Percentiles rank a stretch among this genome's conserved stretches.
Conservation (phyloP, 73 alveolate species). For the Blepharisma japonicum region DNA sequence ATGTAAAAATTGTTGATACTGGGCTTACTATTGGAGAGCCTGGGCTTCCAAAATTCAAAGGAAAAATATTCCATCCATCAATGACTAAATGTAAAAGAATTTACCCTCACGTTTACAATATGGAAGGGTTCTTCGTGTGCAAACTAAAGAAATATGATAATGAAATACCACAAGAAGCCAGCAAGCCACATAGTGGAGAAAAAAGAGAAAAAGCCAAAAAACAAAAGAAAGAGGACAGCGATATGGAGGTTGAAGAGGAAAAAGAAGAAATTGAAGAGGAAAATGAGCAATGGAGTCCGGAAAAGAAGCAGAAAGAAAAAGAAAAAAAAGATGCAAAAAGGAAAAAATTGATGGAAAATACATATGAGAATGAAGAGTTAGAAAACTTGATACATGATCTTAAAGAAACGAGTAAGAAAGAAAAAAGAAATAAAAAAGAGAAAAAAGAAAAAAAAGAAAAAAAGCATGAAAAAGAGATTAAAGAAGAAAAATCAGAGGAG, state of each 20-base stretch:
- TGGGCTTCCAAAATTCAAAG: constrained; percentile 87
- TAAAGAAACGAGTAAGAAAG: background rate
- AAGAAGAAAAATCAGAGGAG: constrained; percentile 34
- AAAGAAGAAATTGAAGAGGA: constrained; percentile 45
- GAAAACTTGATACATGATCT: constrained; percentile 18
- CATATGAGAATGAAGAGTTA: constrained; percentile 36
- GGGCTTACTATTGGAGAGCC: constrained; percentile 95
- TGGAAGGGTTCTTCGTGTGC: constrained; percentile 97
- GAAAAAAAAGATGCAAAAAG: constrained; percentile 57
- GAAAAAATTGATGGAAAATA: constrained; percentile 51
- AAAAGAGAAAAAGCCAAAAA: constrained; percentile 56
- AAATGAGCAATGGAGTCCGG: constrained; percentile 41
- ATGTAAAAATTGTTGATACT: constrained; percentile 91
- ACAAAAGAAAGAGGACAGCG: constrained; percentile 37
- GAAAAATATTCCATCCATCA: constrained; percentile 73
- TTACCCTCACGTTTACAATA: constrained; percentile 95
- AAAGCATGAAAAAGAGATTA: constrained; percentile 10
- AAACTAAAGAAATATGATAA: constrained; percentile 91
- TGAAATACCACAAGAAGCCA: constrained; percentile 40
- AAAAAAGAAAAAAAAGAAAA: constrained; percentile 17
- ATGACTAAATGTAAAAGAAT: constrained; percentile 62
- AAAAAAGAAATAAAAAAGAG: constrained; percentile 19
- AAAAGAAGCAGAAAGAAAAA: constrained; percentile 35
- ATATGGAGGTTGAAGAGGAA: constrained; percentile 31
- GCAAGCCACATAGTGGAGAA: constrained; percentile 48